Evolutionary conservation across 345 rosid species (phyloP), one percentile per base, ranked within the genome.

Genomic region (Stellera chamaejasme): DNA sequence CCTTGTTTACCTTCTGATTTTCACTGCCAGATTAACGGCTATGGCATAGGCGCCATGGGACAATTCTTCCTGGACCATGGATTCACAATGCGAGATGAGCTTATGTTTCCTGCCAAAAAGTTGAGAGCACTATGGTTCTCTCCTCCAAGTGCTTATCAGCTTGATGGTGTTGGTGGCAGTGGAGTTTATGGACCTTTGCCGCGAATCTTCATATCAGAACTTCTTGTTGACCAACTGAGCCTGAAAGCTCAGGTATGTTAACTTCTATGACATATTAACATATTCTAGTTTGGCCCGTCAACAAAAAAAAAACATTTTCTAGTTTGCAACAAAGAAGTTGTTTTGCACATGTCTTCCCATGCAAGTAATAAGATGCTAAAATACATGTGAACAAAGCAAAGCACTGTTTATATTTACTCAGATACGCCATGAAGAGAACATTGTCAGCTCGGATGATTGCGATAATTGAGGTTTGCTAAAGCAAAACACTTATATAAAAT

Each of bases 51-150:
- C 14, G 86, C 96, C 36, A 70, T 92, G 72, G 93, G 89, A 12
- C 78, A 75, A 7, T 69, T 91, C 56, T 91, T 91, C 78, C 61
- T 84, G 69, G 96, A 88, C 56, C 78, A 78, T 67, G 98, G 98
- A 5, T 92, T 85, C 63, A 83, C 83, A 11, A 86, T 58, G 19
- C 65, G 49, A 68, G 96, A 85, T 57, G 92, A 88, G 79, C 69
- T 91, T 14, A 79, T 74, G n/a, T 92, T 92, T 72, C 98, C 90
- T 2, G 98, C 90, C 1, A 92, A 92, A 69, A 88, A 92, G 61
- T 70, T 92, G 59, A 82, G 79, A 71, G 98, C 98, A 15, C 59
- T 92, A 51, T 92, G 98, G 98, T 86, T 88, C 79, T 75, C 98
- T 6, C 98, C 96, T 59, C 98, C 96, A 43, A 25, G 51, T 61